phyloP scores from a whole-genome alignment of 208 protist genomes.

The Leishmania tarentolae region DNA sequence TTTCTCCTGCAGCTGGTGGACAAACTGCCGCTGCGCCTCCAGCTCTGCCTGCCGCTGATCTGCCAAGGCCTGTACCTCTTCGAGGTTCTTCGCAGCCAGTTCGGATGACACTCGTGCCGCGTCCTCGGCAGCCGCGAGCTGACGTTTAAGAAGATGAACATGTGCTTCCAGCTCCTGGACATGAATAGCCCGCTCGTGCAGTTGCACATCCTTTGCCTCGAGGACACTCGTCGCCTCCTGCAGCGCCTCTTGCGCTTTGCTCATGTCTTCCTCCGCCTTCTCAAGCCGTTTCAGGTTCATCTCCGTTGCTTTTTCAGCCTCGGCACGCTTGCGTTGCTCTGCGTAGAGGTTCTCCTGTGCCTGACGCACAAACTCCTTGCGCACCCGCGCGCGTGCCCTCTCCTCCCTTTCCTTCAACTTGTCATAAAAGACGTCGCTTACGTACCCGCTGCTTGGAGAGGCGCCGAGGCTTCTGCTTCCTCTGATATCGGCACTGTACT shows the following conservation, averaged over 20 bases:
- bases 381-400: slow-evolving; percentile 32
- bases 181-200: slow-evolving; percentile 29
- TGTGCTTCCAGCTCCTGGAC: slow-evolving; percentile 28
- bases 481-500: not conserved
- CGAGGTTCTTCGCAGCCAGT: not conserved
- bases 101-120: not conserved
- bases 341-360: slow-evolving; percentile 29
- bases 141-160: slow-evolving; percentile 21
- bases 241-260: not conserved
- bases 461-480: not conserved
- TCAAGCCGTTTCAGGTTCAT: slow-evolving; percentile 2
- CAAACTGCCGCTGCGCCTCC: slow-evolving; percentile 31
- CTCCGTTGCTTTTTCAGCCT: slow-evolving; percentile 26
- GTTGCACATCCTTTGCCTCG: slow-evolving; percentile 27
- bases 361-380: slow-evolving; percentile 36
- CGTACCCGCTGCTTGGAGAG: not conserved
- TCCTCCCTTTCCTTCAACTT: slow-evolving; percentile 38
- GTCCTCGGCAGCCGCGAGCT: slow-evolving; percentile 8
- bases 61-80: slow-evolving; percentile 15
- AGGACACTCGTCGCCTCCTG: slow-evolving; percentile 16
- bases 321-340: slow-evolving; percentile 26
- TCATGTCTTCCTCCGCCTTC: slow-evolving; percentile 12
- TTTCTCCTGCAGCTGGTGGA: slow-evolving; percentile 24
- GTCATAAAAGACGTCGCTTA: slow-evolving; percentile 33
- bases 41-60: slow-evolving; percentile 18